phyloP scores from a whole-genome alignment of 371 early-diverging fungal species.

The Apophysomyces variabilis region DNA sequence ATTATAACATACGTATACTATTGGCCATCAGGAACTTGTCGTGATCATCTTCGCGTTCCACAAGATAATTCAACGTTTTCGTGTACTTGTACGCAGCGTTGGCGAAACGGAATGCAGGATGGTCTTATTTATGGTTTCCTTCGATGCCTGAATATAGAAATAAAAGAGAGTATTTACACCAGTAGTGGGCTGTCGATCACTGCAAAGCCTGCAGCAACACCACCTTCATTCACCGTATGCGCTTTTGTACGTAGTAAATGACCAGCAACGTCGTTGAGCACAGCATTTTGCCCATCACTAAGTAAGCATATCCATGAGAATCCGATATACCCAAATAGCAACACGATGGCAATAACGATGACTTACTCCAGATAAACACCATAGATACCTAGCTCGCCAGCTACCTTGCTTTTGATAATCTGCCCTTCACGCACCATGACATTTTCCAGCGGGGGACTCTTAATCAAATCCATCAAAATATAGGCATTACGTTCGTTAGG shows the following conservation, averaged over 20 bases:
- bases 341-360: not conserved
- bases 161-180: constrained; percentile 37
- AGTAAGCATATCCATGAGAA: too few species aligned
- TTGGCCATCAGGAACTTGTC: too few species aligned
- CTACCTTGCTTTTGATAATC: constrained; percentile 73
- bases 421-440: constrained; percentile 84
- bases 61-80: too few species aligned
- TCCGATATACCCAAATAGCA: not conserved
- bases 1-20: too few species aligned
- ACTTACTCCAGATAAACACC: constrained; percentile 83
- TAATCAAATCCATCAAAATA: constrained; percentile 92
- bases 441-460: constrained; percentile 76
- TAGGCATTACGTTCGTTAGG: constrained; percentile 75
- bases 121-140: not conserved
- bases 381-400: constrained; percentile 94
- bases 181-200: constrained; percentile 90
- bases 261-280: constrained; percentile 84
- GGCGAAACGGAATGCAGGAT: not conserved
- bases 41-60: too few species aligned
- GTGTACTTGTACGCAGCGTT: not conserved
- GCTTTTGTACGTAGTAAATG: constrained; percentile 94
- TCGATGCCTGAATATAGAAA: not conserved
- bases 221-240: constrained; percentile 87
- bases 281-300: constrained; percentile 63
- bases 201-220: constrained; percentile 98